Conservation (phyloP, 176 grass and related monocot genomes). For the Oryza australiensis region DNA sequence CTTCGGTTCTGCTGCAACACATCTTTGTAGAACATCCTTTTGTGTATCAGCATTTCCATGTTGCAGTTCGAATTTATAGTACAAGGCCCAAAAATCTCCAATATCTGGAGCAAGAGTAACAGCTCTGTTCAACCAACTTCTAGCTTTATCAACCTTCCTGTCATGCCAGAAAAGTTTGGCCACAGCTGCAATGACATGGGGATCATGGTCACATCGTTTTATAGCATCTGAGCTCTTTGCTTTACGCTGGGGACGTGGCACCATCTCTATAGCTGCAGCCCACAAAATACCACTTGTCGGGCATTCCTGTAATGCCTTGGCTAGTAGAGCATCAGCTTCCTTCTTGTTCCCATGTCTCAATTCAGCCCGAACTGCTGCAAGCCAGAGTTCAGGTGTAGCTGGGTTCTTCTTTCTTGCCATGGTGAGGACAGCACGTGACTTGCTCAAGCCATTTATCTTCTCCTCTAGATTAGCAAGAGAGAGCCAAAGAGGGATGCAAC, state of each 20-base stretch:
- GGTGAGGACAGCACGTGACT: constrained; percentile 84
- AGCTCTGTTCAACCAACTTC: constrained; percentile 84
- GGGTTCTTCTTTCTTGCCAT: constrained; percentile 89
- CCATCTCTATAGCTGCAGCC: constrained; percentile 88
- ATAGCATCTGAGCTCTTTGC: constrained; percentile 79
- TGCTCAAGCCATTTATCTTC: constrained; percentile 77
- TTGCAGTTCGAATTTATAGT: constrained; percentile 90
- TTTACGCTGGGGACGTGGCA: constrained; percentile 70
- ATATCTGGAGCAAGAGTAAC: constrained; percentile 80
- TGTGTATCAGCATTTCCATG: constrained; percentile 73
- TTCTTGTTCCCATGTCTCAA: constrained; percentile 79
- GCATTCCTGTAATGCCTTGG: constrained; percentile 91
- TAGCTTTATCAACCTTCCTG: constrained; percentile 89
- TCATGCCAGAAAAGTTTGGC: constrained; percentile 89
- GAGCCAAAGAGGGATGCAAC: constrained; percentile 82
- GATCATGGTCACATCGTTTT: constrained; percentile 75
- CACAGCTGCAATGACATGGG: constrained; percentile 82
- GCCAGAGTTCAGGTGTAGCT: constrained; percentile 87
- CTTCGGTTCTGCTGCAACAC: constrained; percentile 74
- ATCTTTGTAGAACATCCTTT: constrained; percentile 77
- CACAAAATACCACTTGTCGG: constrained; percentile 88
- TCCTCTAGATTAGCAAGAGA: constrained; percentile 83
- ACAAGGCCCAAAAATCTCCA: constrained; percentile 84
- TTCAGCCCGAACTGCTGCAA: constrained; percentile 80
- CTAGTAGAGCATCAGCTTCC: constrained; percentile 78